These are phyloP conservation scores for Primulina tabacum DNA, from an alignment of 257 asterid genomes.

Conservation along the genomic window DNA sequence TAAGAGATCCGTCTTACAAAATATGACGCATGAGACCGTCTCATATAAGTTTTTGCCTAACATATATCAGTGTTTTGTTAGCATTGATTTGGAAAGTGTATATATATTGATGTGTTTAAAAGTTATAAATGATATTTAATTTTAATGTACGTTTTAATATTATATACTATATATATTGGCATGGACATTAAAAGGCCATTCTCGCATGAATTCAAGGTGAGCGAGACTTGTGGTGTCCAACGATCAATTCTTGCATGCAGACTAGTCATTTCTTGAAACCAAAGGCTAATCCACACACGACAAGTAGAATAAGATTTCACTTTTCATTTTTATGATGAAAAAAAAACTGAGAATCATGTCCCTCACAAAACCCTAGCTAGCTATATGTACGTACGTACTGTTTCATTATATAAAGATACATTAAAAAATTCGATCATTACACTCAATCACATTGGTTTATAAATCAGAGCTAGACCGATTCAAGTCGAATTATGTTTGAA, in stretches of 20 bases:
- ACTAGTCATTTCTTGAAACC: slow-evolving; percentile 18
- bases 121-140: not conserved
- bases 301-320: not conserved
- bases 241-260: slow-evolving; percentile 6
- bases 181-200: no score
- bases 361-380: slow-evolving; percentile 31
- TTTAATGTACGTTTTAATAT: not conserved
- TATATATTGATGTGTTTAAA: not conserved
- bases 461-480: not conserved
- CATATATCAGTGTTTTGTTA: no score
- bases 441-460: slow-evolving; percentile 23
- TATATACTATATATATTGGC: not conserved
- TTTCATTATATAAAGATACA: not conserved
- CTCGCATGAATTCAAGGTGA: not conserved
- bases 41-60: no score
- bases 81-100: not conserved
- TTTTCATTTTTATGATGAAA: not conserved
- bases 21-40: no score
- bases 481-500: slow-evolving; percentile 3
- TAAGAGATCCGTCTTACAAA: no score
- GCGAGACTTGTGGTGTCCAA: not conserved
- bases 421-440: slow-evolving; percentile 9
- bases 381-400: slow-evolving; percentile 6
- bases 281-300: slow-evolving; percentile 11
- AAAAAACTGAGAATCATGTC: not conserved